phyloP scores from a whole-genome alignment of 352 stramenopile species.

The Pythium coloratum region DNA sequence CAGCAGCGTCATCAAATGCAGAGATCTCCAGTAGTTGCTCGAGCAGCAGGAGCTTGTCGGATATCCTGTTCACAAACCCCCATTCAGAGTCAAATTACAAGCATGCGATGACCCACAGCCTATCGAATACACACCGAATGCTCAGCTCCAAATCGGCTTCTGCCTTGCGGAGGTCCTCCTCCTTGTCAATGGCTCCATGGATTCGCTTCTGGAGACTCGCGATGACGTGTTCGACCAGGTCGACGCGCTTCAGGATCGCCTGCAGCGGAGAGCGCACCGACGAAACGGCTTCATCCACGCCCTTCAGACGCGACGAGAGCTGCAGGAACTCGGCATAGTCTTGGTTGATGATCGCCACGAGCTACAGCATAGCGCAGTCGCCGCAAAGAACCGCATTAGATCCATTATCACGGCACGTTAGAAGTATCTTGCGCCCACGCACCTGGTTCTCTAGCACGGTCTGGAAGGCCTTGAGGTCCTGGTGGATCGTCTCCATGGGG shows the following conservation, averaged over 20 bases:
- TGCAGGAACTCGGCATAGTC: slow-evolving; percentile 90
- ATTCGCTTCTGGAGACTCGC: slow-evolving; percentile 60
- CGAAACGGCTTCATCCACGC: slow-evolving; percentile 82
- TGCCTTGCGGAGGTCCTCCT: slow-evolving; percentile 43
- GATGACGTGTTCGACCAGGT: slow-evolving; percentile 63
- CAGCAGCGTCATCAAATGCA: slow-evolving; percentile 24
- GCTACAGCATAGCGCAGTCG: slow-evolving; percentile 22
- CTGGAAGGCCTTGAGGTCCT: slow-evolving; percentile 85
- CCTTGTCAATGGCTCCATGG: slow-evolving; percentile 45
- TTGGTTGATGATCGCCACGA: slow-evolving; percentile 89
- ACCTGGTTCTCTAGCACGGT: slow-evolving; percentile 86
- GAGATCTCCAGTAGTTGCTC: slow-evolving; percentile 77
- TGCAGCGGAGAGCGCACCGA: slow-evolving; percentile 72
- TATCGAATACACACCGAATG: slow-evolving; percentile 34
- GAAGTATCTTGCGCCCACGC: neutral
- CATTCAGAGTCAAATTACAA: neutral
- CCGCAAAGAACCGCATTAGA: neutral
- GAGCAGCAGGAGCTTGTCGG: slow-evolving; percentile 71
- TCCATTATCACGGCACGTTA: neutral
- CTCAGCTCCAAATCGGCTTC: slow-evolving; percentile 60
- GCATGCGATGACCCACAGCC: neutral
- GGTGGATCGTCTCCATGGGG: slow-evolving; percentile 84
- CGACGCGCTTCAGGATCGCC: slow-evolving; percentile 76
- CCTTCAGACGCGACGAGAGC: slow-evolving; percentile 85
- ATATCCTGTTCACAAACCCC: slow-evolving; percentile 35